Conservation (phyloP, 441 rosid genomes). For the Manihot esculenta region DNA sequence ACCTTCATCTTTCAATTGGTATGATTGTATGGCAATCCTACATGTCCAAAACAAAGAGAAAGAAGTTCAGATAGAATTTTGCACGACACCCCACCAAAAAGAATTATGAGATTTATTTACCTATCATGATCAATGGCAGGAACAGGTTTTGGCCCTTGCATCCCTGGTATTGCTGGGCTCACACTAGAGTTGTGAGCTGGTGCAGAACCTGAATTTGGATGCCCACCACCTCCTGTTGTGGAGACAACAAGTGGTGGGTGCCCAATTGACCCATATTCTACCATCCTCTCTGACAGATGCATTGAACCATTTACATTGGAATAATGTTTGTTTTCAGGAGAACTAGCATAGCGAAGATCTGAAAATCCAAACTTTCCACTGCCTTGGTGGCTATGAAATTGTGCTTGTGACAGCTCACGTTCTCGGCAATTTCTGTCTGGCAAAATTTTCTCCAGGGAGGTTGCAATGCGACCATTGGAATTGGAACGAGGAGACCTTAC, state of each 20-base stretch:
- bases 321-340: conserved; percentile 36
- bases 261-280: conserved; percentile 41
- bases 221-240: conserved; percentile 31
- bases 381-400: conserved; percentile 27
- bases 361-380: conserved; percentile 40
- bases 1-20: conserved; percentile 44
- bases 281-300: conserved; percentile 37
- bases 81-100: conserved; percentile 17
- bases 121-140: conserved; percentile 46
- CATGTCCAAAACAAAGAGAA: conserved; percentile 21
- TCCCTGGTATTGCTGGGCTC: conserved; percentile 26
- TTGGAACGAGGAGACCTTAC: conserved; percentile 57
- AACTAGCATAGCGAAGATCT: conserved; percentile 38
- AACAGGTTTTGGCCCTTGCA: conserved; percentile 35
- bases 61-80: not conserved
- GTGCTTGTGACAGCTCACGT: conserved; percentile 36
- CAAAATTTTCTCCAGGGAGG: conserved; percentile 37
- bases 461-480: conserved; percentile 42
- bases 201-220: conserved; percentile 25
- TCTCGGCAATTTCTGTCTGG: conserved; percentile 50
- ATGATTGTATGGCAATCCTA: conserved; percentile 32
- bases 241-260: conserved; percentile 29
- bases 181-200: conserved; percentile 28
- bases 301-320: conserved; percentile 44
- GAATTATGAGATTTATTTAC: conserved; percentile 31